Percentiles rank a stretch among this genome's conserved stretches.
Conservation (phyloP, 192 early-diverging fungal species). For the Mortierella claussenii region DNA sequence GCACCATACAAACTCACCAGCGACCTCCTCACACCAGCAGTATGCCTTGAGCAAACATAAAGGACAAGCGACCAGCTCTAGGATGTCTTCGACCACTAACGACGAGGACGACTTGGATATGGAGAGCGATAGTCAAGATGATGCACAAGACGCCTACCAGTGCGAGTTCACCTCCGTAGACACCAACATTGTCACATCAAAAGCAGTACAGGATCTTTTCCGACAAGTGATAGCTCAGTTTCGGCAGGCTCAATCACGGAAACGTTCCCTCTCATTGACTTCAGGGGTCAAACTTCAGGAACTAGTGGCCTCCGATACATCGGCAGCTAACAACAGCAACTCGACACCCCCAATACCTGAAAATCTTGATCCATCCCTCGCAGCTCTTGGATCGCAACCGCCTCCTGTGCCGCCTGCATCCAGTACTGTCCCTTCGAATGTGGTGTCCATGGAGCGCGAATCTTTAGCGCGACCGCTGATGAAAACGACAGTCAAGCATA, state of each 20-base stretch:
- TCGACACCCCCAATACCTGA: conserved; percentile 9
- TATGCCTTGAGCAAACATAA: conserved; percentile 22
- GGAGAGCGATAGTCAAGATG: conserved; percentile 43
- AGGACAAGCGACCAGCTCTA: conserved; percentile 2
- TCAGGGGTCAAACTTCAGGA: conserved; percentile 43
- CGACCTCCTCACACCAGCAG: conserved; percentile 7
- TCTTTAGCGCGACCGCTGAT: conserved; percentile 54
- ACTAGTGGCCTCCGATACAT: conserved; percentile 19
- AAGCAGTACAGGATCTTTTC: conserved; percentile 55
- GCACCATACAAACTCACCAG: neutral
- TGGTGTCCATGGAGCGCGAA: conserved; percentile 56
- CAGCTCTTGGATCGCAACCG: conserved; percentile 18
- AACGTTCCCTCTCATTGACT: conserved; percentile 53
- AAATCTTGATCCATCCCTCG: conserved; percentile 16
- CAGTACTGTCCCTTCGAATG: conserved; percentile 25
- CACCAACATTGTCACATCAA: conserved; percentile 54
- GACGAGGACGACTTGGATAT: conserved; percentile 52
- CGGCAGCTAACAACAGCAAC: neutral
- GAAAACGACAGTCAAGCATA: conserved; percentile 53
- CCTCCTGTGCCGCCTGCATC: conserved; percentile 13
- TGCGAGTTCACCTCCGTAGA: conserved; percentile 50
- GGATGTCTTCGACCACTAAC: conserved; percentile 6
- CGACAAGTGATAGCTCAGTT: conserved; percentile 49
- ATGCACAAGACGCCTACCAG: conserved; percentile 35
- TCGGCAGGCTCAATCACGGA: conserved; percentile 52